Conservation (phyloP, 1,139 yeast species). For the Yamadazyma mexicana region DNA sequence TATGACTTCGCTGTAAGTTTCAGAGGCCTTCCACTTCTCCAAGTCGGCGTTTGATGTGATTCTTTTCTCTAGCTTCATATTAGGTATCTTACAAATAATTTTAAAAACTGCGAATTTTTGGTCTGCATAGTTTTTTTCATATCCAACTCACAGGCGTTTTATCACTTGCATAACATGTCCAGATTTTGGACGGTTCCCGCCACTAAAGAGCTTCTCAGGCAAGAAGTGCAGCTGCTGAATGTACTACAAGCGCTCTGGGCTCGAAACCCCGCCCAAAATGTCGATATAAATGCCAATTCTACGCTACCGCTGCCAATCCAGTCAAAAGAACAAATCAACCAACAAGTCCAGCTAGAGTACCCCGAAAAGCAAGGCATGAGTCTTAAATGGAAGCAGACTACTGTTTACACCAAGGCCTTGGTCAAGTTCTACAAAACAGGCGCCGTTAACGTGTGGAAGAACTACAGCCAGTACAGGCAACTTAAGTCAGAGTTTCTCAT, state of each 20-base stretch:
- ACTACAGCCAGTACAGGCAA: constrained; percentile 25
- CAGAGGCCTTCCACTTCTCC: constrained; percentile 57
- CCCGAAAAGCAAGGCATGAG: constrained; percentile 18
- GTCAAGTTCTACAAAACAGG: constrained; percentile 54
- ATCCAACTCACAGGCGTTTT: too few relatives aligned
- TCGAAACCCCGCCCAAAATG: neutral
- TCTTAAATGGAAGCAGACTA: constrained; percentile 35
- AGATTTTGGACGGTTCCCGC: constrained; percentile 7
- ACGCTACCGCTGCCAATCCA: constrained; percentile 41
- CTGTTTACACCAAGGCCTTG: constrained; percentile 40
- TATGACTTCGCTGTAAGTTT: constrained; percentile 50
- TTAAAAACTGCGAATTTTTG: too few relatives aligned
- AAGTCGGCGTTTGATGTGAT: constrained; percentile 64
- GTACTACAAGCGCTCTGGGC: constrained; percentile 4
- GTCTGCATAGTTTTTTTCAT: too few relatives aligned
- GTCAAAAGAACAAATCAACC: constrained; percentile 29
- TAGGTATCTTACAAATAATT: too few relatives aligned
- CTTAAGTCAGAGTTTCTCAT: constrained; percentile 25
- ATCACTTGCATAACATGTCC: neutral
- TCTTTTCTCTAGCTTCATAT: constrained; percentile 47
- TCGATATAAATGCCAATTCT: constrained; percentile 31
- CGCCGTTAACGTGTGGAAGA: constrained; percentile 49
- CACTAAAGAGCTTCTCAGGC: neutral
- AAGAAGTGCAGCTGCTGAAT: neutral
- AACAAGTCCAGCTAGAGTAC: constrained; percentile 25